Base-by-base conservation (phyloP, 2,329 filamentous ascomycete species). In the Blumeriella jaapii region DNA sequence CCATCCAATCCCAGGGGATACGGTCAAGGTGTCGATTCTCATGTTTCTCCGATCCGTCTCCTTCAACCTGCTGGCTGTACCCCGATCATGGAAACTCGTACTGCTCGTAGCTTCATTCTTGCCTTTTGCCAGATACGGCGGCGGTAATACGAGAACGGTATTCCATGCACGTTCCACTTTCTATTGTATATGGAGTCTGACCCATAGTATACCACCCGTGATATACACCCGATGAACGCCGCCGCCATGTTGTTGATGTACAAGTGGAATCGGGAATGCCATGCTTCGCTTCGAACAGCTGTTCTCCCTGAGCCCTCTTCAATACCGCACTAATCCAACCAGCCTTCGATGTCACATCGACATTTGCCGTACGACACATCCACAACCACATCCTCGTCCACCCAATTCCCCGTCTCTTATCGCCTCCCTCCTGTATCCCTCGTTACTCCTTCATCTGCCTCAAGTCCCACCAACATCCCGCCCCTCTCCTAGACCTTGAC, bases 401-500 rank as follows among this genome's bases (percentile, higher is more conserved):
- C 12, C 11, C 28, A 15, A 7, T 13, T 16, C 11, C 12, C 13
- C 16, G 2, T 16, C 1, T 16, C 16, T n/a, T 24, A 15, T 8
- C 19, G 10, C 16, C 27, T 36, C 31, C 27, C 10, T 18, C 16
- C 30, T 16, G 24, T 8, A 22, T 9, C 24, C 28, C 17, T 29
- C 9, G 27, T 17, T 22, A 11, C 9, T 23, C 19, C 26, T 31
- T 24, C 23, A 22, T 29, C n/a, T n/a, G n/a, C n/a, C n/a, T n/a
- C n/a, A n/a, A n/a, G n/a, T n/a, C 29, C 9, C 19, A 8, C 18
- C 20, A 8, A 26, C 22, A 24, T 24, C 22, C 22, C 12, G 9
- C 22, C 10, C 12, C 3, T 9, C 3, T 26, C 22, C 39, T 48
- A 86, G 42, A 78, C 69, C 39, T 82, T 69, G 25, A 91, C 73